Evolutionary conservation across 192 early-diverging fungal genomes (phyloP).

Genomic region (Geranomyces variabilis): DNA sequence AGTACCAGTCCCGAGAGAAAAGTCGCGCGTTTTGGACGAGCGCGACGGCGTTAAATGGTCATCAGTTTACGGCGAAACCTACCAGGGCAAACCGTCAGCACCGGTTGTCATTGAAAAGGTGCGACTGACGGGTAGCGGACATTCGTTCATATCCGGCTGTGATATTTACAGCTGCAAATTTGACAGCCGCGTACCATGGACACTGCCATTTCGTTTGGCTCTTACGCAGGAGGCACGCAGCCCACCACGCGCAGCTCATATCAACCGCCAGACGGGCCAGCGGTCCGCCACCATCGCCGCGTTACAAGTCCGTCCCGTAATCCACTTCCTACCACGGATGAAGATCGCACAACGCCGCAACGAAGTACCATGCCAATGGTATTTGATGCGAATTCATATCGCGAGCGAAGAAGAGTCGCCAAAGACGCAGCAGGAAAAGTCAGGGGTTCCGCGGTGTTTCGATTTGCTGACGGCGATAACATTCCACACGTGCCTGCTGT

Average conservation of each 20-base stretch:
- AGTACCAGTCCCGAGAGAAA: neutral
- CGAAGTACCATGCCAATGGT: neutral
- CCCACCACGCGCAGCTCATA: neutral
- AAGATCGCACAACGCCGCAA: constrained; percentile 1
- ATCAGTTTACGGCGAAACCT: neutral
- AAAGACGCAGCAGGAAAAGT: neutral
- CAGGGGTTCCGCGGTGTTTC: neutral
- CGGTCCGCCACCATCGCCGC: neutral
- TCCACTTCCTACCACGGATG: neutral
- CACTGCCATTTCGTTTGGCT: neutral
- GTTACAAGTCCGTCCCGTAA: neutral
- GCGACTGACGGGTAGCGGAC: neutral
- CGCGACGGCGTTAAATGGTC: constrained; percentile 3
- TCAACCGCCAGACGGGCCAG: neutral
- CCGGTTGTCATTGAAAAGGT: neutral
- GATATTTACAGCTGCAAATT: neutral
- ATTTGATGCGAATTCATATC: neutral
- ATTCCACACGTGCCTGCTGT: neutral
- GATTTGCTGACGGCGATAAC: neutral
- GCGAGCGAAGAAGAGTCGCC: neutral
- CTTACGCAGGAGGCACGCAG: neutral
- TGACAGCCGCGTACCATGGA: neutral
- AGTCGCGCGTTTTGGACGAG: constrained; percentile 8
- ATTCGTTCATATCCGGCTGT: neutral
- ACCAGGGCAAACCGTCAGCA: neutral